Evolutionary conservation across 2,329 filamentous ascomycete species (phyloP).

Genomic region (Dactylellina leptospora): DNA sequence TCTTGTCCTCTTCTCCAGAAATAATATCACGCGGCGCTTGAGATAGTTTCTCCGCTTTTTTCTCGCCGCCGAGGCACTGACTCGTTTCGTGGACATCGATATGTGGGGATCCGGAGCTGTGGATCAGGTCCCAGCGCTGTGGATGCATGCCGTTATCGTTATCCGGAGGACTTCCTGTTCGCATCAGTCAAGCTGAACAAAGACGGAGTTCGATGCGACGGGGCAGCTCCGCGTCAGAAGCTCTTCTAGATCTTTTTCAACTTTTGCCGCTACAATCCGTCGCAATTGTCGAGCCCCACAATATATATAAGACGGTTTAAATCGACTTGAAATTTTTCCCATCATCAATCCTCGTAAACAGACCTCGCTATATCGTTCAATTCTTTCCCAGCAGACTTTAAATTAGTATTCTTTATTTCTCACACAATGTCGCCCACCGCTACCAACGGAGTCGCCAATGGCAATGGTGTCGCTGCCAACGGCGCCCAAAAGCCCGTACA

Average conservation of each 20-base stretch:
- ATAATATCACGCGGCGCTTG: constrained; percentile 7
- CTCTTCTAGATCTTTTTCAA: constrained; percentile 1
- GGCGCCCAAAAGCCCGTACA: background rate
- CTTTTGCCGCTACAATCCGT: constrained; percentile 4
- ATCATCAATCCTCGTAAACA: background rate
- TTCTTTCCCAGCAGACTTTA: background rate
- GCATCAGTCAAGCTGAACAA: background rate
- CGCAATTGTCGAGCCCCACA: background rate
- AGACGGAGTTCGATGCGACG: constrained; percentile 21
- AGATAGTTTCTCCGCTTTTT: constrained; percentile 11
- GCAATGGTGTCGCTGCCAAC: constrained; percentile 2
- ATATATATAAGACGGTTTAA: constrained; percentile 5
- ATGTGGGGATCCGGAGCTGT: constrained; percentile 28
- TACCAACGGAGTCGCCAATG: constrained; percentile 31
- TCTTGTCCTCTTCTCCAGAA: constrained; percentile 1
- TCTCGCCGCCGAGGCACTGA: constrained; percentile 13
- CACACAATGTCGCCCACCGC: constrained; percentile 43
- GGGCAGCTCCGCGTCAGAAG: background rate
- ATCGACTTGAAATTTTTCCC: background rate
- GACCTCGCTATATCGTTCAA: background rate
- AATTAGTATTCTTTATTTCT: background rate
- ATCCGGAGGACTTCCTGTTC: constrained; percentile 13
- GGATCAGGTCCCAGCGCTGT: constrained; percentile 11
- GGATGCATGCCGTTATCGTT: constrained; percentile 25
- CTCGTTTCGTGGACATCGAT: constrained; percentile 38